Percentiles rank a stretch among this genome's conserved stretches.
These are phyloP conservation scores for Lipomyces yamadae DNA, from an alignment of 805 yeast species.

Conservation along the genomic window DNA sequence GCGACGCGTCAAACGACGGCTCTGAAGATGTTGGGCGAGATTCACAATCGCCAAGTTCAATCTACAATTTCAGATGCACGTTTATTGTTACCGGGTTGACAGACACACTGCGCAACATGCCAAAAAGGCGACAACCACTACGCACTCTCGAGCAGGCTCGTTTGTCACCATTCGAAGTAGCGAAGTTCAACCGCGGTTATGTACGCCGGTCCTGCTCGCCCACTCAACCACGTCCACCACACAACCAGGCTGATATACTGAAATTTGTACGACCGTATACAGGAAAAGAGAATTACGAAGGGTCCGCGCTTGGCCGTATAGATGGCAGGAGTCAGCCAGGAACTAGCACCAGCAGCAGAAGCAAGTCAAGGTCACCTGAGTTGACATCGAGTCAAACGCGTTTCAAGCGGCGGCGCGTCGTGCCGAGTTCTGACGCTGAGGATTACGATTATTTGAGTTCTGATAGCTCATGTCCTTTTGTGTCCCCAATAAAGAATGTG, in stretches of 20 bases:
- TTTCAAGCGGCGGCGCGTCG: conserved; percentile 7
- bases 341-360: not conserved
- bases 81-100: not conserved
- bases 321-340: not conserved
- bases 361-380: not conserved
- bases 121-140: conserved; percentile 3
- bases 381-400: not conserved
- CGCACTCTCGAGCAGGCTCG: conserved; percentile 13
- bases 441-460: conserved; percentile 16
- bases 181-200: conserved; percentile 4
- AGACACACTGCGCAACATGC: not conserved
- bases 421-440: conserved; percentile 21
- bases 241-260: not conserved
- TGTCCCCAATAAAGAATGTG: not conserved
- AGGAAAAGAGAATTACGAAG: not conserved
- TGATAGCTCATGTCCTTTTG: not conserved
- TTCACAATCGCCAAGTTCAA: not conserved
- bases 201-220: not conserved
- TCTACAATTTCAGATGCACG: not conserved
- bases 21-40: no score
- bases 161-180: conserved; percentile 15
- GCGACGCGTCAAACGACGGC: not conserved
- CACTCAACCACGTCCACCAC: not conserved
- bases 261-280: not conserved
- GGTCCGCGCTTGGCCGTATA: not conserved